Base-by-base conservation (phyloP, 192 early-diverging fungal species). In the Coemansia nantahalensis region DNA sequence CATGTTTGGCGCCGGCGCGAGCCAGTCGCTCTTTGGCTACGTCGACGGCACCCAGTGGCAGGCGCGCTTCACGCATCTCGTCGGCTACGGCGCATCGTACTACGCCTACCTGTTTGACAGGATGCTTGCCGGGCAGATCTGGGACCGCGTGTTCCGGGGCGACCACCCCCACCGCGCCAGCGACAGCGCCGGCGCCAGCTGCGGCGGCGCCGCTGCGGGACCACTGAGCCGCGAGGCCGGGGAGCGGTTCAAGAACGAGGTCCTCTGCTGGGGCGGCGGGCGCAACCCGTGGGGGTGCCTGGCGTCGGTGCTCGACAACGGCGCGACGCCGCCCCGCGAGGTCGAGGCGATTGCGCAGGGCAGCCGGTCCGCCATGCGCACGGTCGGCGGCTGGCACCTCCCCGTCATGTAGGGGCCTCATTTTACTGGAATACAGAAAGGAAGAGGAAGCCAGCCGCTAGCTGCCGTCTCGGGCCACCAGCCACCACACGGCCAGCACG, bases 81-180 rank as follows among this genome's bases (percentile, higher is more conserved):
- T 88, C 54, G 85, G 86, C 0, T 99, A 99, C 54, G 93, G 93
- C 15, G 87, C 90, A 9, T 87, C 84, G 8, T 99, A 99, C 71
- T 99, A 97, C 46, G 80, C 87, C n/a, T 99, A 99, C 54, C 73
- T 97, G 18, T 91, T 95, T 84, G 86, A 86, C 34, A 80, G 92
- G 24, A 80, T 86, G 12, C 77, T 94, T 63, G 92, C 91, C 2
- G 78, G 81, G 7, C 80, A 84, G 47, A 79, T 99, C 18, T 94
- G 84, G 84, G 67, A 83, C 35, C 67, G 59, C 10, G 77, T 82
- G 28, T 95, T 96, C 62, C 24, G 28, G n/a, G 75, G 75, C 5
- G 61, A 69, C 21, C 38, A 47, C 12, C 50, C 72, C 11, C 31
- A 43, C n/a, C 35, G 9, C 31, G 8, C 31, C 10, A 9, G 5